Base-by-base conservation (phyloP, 208 protist species). In the Trypanosoma mega region DNA sequence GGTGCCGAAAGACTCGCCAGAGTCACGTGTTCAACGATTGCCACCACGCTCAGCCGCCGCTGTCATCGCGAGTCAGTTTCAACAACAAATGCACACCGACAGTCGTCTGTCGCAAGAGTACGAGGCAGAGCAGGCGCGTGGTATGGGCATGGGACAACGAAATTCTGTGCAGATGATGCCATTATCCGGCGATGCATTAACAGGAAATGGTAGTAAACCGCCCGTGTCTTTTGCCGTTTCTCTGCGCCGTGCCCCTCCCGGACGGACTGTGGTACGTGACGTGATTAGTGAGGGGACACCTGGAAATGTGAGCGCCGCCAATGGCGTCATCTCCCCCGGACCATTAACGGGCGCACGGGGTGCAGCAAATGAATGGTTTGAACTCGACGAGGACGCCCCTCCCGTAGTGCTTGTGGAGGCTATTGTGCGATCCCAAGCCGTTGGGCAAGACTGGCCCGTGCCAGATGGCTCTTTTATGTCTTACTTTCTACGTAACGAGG, bases 401-500 rank as follows among this genome's bases (percentile, higher is more conserved):
- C n/a, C n/a, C n/a, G n/a, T n/a, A n/a, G n/a, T n/a, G n/a, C 34
- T 39, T 12, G 34, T 12, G 34, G 6, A 12, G 44, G 18, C 46
- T 1, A 54, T 50, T 30, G 57, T 70, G 37, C 53, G 50, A 27
- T 43, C 45, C 12, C 50, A 62, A 20, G 46, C 50, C 2, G 24
- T 45, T 31, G 50, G 70, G 20, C 43, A 56, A 24, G 57, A 66
- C 8, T 51, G 27, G 33, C 33, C 48, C 23, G 8, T 33, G 33
- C 11, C 14, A 43, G 23, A 53, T n/a, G 53, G 47, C 21, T 36
- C 56, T n/a, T 76, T 54, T 51, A 64, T 51, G 9, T 6, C 36
- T 18, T 70, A 63, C 54, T 76, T 76, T 66, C 26, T 76, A 14
- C 55, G 55, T 36, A 37, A 79, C n/a, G 53, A 56, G 33, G 20